These are phyloP conservation scores for Neonectria magnoliae DNA, from an alignment of 2,329 filamentous ascomycete genomes.

Conservation along the genomic window DNA sequence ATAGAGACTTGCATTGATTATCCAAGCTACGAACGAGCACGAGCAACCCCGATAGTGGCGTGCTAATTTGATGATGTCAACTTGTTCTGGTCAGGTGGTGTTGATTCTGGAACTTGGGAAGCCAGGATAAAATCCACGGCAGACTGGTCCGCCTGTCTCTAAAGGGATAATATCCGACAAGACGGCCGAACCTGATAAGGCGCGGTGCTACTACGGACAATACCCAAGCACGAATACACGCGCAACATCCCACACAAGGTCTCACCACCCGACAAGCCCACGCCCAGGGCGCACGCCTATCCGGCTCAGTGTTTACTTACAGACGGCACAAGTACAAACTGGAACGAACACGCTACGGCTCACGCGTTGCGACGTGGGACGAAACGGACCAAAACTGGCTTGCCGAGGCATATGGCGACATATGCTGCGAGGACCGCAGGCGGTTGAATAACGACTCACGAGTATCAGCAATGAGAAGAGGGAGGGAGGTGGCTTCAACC, in stretches of 20 bases:
- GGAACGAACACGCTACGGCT: background rate
- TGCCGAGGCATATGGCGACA: background rate
- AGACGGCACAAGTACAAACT: background rate
- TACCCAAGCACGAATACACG: background rate
- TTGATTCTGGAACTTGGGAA: background rate
- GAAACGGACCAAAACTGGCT: background rate
- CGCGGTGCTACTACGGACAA: background rate
- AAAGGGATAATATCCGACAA: background rate
- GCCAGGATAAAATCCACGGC: background rate
- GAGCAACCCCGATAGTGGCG: background rate
- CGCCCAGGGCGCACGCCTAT: constrained; percentile 3
- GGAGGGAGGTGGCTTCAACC: background rate
- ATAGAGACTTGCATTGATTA: constrained; percentile 31
- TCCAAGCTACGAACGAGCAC: constrained; percentile 10
- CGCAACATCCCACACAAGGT: background rate
- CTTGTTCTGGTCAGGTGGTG: no score
- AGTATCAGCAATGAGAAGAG: background rate
- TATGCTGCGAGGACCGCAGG: background rate
- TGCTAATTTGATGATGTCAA: background rate
- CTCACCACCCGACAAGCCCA: background rate
- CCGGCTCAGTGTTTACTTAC: background rate
- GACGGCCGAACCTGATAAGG: background rate
- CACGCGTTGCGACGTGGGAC: background rate
- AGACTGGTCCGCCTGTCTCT: background rate
- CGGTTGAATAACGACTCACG: background rate